A percentile compares a stretch with the other conserved stretches of the same genome.
These are phyloP conservation scores for Leptomonas pyrrhocoris DNA, from an alignment of 208 protist genomes.

Conservation along the genomic window DNA sequence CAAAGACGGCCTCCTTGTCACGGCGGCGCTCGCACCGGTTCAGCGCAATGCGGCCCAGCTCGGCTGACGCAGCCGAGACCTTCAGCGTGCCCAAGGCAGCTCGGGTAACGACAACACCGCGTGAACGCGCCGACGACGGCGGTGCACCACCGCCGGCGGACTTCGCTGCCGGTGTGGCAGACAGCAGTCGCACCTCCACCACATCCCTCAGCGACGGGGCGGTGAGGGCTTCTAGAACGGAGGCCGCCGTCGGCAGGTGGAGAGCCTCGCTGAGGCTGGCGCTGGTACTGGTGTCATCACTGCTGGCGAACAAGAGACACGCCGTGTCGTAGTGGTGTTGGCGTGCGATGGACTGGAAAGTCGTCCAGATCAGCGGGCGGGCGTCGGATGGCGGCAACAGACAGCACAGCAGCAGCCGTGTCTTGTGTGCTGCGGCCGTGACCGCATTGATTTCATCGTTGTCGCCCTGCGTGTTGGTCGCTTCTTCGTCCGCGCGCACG, in stretches of 20 bases:
- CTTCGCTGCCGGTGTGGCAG: neutral
- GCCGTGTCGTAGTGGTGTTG: conserved; percentile 38
- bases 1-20: conserved; percentile 47
- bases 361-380: conserved; percentile 40
- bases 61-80: conserved; percentile 10
- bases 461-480: neutral
- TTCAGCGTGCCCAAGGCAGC: conserved; percentile 5
- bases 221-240: conserved; percentile 19
- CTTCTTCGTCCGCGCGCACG: neutral
- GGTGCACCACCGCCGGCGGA: neutral
- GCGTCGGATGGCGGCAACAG: conserved; percentile 54
- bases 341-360: conserved; percentile 38
- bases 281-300: neutral
- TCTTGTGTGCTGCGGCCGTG: conserved; percentile 1
- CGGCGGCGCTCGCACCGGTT: conserved; percentile 42
- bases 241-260: conserved; percentile 8
- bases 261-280: neutral
- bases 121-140: conserved; percentile 7
- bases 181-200: conserved; percentile 32
- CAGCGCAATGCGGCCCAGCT: conserved; percentile 32
- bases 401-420: conserved; percentile 35
- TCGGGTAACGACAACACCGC: conserved; percentile 13
- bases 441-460: neutral
- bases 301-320: conserved; percentile 14
- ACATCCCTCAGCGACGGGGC: conserved; percentile 26